Base-by-base conservation (phyloP, 768 basidiomycete genomes). In the Amanita muscaria region DNA sequence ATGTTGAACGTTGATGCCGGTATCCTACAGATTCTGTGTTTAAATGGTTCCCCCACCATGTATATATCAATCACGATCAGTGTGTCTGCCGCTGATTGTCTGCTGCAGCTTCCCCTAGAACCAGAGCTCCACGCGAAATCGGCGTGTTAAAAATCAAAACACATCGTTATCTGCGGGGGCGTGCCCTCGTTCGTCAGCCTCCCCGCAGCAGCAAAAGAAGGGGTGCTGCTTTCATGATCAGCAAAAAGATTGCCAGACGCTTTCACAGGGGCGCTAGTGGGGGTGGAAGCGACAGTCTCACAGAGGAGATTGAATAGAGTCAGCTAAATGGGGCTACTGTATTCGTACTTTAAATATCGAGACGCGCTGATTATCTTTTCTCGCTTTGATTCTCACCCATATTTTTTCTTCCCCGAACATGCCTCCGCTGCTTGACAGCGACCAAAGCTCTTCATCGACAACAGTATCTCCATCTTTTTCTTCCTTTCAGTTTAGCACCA, bases 401-500 rank as follows among this genome's bases (percentile, higher is more conserved):
- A n/a, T n/a, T n/a, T n/a, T n/a, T n/a, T n/a, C n/a, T n/a, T n/a
- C n/a, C n/a, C n/a, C n/a, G n/a, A n/a, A n/a, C n/a, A n/a, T n/a
- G n/a, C n/a, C n/a, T n/a, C n/a, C n/a, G n/a, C n/a, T n/a, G n/a
- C n/a, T n/a, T n/a, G n/a, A n/a, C n/a, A n/a, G n/a, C n/a, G n/a
- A n/a, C n/a, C n/a, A n/a, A n/a, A 31, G 31, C 29, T 8, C 34
- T 34, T 19, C 35, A 14, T 30, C 36, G 11, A 40, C 49, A 29
- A 29, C 27, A 12, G n/a, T n/a, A n/a, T 12, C 48, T 56, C 66
- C 68, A 51, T 9, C 67, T 74, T 3, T 63, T 56, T 50, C 65
- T n/a, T 55, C 62, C 42, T 67, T 80, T 54, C 64, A 61, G 21
- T 82, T 80, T 55, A 57, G 51, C 9, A 68, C 59, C 3, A 82